These are phyloP conservation scores for Scedosporium aurantiacum DNA, from an alignment of 2,329 filamentous ascomycete genomes.

Conservation along the genomic window DNA sequence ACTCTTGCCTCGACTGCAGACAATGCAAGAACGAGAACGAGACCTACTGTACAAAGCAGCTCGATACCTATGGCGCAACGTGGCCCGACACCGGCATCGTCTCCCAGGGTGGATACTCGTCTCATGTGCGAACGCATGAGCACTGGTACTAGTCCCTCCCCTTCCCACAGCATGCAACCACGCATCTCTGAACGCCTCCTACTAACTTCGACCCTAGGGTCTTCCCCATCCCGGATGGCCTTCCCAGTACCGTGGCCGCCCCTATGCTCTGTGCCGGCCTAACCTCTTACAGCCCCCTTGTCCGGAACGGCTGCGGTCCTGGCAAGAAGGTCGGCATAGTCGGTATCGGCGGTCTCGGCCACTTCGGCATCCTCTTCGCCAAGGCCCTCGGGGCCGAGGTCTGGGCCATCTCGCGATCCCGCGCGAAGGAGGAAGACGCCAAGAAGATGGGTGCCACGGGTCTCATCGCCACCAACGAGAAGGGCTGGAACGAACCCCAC, in stretches of 20 bases:
- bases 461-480: slow-evolving; percentile 44
- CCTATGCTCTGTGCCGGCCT: slow-evolving; percentile 77
- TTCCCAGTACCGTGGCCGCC: slow-evolving; percentile 50
- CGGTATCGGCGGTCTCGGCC: slow-evolving; percentile 59
- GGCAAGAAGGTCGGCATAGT: slow-evolving; percentile 66
- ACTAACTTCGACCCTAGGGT: slow-evolving; percentile 23
- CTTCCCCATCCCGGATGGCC: slow-evolving; percentile 60
- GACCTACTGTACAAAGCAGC: slow-evolving; percentile 53
- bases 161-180: slow-evolving; percentile 13
- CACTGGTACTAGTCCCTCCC: slow-evolving; percentile 42
- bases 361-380: slow-evolving; percentile 56
- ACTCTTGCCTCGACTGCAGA: slow-evolving; percentile 52
- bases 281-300: slow-evolving; percentile 65
- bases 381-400: slow-evolving; percentile 48
- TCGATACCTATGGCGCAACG: slow-evolving; percentile 48
- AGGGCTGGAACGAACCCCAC: slow-evolving; percentile 39
- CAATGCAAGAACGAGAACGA: slow-evolving; percentile 57
- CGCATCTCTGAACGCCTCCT: background rate
- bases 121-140: slow-evolving; percentile 62
- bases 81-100: slow-evolving; percentile 52
- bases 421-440: slow-evolving; percentile 44
- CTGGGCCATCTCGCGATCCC: slow-evolving; percentile 44
- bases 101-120: slow-evolving; percentile 49
- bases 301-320: slow-evolving; percentile 58
- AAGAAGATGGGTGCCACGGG: slow-evolving; percentile 42